phyloP scores from a whole-genome alignment of 2,329 filamentous ascomycete species.

The Paecilomyces sp. region DNA sequence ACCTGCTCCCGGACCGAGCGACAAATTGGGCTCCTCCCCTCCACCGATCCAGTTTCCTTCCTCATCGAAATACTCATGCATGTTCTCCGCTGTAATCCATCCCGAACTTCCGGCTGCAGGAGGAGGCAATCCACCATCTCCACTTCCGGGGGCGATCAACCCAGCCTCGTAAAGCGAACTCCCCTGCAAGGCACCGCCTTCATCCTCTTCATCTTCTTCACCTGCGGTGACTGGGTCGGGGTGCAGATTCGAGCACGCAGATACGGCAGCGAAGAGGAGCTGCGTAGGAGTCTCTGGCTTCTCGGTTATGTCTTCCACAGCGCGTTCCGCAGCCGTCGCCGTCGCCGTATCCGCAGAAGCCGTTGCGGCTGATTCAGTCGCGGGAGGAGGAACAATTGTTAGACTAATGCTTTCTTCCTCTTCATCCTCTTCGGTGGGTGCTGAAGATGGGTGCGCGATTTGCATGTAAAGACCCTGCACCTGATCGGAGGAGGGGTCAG shows the following conservation, averaged over 20 bases:
- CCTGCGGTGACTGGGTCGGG: slow-evolving; percentile 35
- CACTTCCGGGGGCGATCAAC: slow-evolving; percentile 26
- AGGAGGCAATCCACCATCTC: slow-evolving; percentile 35
- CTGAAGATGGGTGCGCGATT: slow-evolving; percentile 24
- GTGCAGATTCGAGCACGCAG: slow-evolving; percentile 42
- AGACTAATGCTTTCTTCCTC: slow-evolving; percentile 37
- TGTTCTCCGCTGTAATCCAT: slow-evolving; percentile 79
- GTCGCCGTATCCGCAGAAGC: slow-evolving; percentile 3
- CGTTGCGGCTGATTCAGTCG: slow-evolving; percentile 5
- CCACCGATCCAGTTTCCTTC: slow-evolving; percentile 69
- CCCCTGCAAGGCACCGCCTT: slow-evolving; percentile 16
- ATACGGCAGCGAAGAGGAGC: slow-evolving; percentile 38
- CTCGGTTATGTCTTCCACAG: slow-evolving; percentile 16
- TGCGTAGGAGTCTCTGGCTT: slow-evolving; percentile 32
- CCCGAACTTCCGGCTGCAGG: slow-evolving; percentile 43
- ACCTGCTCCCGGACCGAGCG: slow-evolving; percentile 53
- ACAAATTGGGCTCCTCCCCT: slow-evolving; percentile 31
- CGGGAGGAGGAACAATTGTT: slow-evolving; percentile 34
- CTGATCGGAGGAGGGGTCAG: slow-evolving; percentile 12
- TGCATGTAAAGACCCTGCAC: slow-evolving; percentile 44
- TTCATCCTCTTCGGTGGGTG: slow-evolving; percentile 24
- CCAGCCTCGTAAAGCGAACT: slow-evolving; percentile 29
- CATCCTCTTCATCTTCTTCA: slow-evolving; percentile 28
- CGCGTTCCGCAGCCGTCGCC: slow-evolving; percentile 11
- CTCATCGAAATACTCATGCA: slow-evolving; percentile 73